Evolutionary conservation across 1,284 basidiomycete genomes (phyloP).

Genomic region (Melampsora larici-populina): DNA sequence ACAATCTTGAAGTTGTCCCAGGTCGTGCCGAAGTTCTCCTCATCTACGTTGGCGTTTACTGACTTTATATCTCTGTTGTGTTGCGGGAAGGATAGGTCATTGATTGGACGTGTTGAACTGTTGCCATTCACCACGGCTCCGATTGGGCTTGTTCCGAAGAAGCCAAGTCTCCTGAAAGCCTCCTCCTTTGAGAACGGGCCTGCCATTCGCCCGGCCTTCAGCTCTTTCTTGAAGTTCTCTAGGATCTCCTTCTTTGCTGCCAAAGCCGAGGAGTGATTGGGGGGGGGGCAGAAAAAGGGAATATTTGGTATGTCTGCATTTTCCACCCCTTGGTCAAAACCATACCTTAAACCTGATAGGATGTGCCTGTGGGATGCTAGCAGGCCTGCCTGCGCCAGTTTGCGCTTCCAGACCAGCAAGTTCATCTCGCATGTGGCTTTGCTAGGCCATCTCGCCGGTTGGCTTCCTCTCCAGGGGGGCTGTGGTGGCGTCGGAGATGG

Average conservation of each 20-base stretch:
- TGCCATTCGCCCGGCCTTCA: neutral
- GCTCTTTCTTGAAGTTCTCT: too few species aligned
- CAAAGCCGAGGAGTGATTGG: too few species aligned
- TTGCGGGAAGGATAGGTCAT: neutral
- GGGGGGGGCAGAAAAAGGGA: too few species aligned
- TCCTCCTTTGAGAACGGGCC: too few species aligned
- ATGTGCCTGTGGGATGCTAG: neutral
- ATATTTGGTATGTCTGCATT: neutral
- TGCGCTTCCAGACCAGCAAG: neutral
- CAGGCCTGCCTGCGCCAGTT: neutral
- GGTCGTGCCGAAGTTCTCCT: too few species aligned
- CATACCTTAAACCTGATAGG: neutral
- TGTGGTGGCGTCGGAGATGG: too few species aligned
- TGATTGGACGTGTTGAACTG: neutral
- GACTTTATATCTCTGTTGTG: neutral
- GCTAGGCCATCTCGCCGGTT: neutral
- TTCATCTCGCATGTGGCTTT: neutral
- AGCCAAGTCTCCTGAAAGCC: neutral
- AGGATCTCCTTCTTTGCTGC: too few species aligned
- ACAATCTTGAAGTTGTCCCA: too few species aligned
- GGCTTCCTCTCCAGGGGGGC: too few species aligned
- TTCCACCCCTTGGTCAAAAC: neutral
- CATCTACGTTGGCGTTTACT: neutral
- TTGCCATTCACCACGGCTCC: too few species aligned
- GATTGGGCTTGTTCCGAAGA: conserved; percentile 18